Conservation (phyloP, 2,329 filamentous ascomycete genomes). For the Fusarium newnesense region DNA sequence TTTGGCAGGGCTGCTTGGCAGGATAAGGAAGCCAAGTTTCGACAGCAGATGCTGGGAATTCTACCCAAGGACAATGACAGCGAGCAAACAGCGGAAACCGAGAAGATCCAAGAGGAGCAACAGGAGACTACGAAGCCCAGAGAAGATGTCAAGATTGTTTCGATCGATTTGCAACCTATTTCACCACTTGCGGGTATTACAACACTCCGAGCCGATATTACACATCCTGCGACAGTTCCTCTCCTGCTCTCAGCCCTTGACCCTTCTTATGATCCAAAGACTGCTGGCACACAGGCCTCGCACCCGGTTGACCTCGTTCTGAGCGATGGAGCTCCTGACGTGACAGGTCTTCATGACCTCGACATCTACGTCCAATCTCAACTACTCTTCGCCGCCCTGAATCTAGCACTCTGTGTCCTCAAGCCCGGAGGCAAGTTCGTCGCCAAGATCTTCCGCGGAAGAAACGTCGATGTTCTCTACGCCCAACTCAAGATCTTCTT, state of each 20-base stretch:
- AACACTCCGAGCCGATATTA: slow-evolving; percentile 94
- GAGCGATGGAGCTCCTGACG: slow-evolving; percentile 94
- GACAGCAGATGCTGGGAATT: slow-evolving; percentile 68
- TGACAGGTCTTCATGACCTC: slow-evolving; percentile 95
- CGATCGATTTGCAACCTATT: slow-evolving; percentile 97
- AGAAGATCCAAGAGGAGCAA: slow-evolving; percentile 27
- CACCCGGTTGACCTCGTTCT: slow-evolving; percentile 92
- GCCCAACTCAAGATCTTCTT: slow-evolving; percentile 95
- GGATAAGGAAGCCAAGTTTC: slow-evolving; percentile 77
- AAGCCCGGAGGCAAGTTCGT: slow-evolving; percentile 95
- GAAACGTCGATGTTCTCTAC: slow-evolving; percentile 95
- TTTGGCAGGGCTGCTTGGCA: slow-evolving; percentile 90
- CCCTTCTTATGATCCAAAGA: slow-evolving; percentile 66
- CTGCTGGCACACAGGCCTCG: slow-evolving; percentile 63
- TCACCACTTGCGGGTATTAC: slow-evolving; percentile 91
- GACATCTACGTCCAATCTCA: slow-evolving; percentile 99
- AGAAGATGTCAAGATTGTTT: slow-evolving; percentile 88
- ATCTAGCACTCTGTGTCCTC: slow-evolving; percentile 91
- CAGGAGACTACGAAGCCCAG: slow-evolving; percentile 56
- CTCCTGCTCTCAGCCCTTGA: slow-evolving; percentile 88
- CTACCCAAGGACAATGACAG: slow-evolving; percentile 49
- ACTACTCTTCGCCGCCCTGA: slow-evolving; percentile 91
- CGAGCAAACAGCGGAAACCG: slow-evolving; percentile 30
- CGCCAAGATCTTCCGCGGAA: slow-evolving; percentile 95
- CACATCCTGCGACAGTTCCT: slow-evolving; percentile 93